Percentiles rank a stretch among this genome's conserved stretches.
These are phyloP conservation scores for Fusarium sp. DNA, from an alignment of 2,329 filamentous ascomycete genomes.

Conservation along the genomic window DNA sequence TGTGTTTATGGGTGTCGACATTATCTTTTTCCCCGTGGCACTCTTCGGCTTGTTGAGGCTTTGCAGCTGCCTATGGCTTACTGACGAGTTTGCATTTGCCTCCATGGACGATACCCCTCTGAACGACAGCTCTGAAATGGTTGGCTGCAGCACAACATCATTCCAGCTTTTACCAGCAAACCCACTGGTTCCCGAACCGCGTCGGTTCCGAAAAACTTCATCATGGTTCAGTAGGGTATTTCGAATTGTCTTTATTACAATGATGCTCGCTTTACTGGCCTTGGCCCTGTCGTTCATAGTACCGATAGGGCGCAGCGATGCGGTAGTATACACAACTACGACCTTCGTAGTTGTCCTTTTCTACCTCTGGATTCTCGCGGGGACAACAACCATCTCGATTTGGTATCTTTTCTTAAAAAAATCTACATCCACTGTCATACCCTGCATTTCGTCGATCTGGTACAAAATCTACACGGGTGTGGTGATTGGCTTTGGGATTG, in stretches of 20 bases:
- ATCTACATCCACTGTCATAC: background rate
- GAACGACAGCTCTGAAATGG: background rate
- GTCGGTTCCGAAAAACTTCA: background rate
- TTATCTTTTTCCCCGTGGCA: conserved; percentile 20
- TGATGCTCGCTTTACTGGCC: background rate
- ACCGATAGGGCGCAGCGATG: background rate
- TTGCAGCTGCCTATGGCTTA: conserved; percentile 6
- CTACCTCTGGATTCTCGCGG: background rate
- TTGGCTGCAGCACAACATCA: background rate
- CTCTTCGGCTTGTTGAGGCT: conserved; percentile 19
- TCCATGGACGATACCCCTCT: background rate
- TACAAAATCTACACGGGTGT: conserved; percentile 18
- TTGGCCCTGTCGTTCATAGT: background rate
- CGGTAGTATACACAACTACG: background rate
- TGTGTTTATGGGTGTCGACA: conserved; percentile 16
- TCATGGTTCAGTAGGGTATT: conserved; percentile 1
- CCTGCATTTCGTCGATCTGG: conserved; percentile 8
- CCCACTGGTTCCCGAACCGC: background rate
- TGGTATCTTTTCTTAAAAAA: conserved; percentile 7
- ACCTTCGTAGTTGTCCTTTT: conserved; percentile 4
- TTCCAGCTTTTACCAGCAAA: conserved; percentile 13
- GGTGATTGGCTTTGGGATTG: background rate
- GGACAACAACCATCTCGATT: background rate
- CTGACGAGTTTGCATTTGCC: conserved; percentile 21
- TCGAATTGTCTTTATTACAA: background rate